These are phyloP conservation scores for Agarophyton chilense DNA, from an alignment of 23 red algal genomes.

Conservation along the genomic window DNA sequence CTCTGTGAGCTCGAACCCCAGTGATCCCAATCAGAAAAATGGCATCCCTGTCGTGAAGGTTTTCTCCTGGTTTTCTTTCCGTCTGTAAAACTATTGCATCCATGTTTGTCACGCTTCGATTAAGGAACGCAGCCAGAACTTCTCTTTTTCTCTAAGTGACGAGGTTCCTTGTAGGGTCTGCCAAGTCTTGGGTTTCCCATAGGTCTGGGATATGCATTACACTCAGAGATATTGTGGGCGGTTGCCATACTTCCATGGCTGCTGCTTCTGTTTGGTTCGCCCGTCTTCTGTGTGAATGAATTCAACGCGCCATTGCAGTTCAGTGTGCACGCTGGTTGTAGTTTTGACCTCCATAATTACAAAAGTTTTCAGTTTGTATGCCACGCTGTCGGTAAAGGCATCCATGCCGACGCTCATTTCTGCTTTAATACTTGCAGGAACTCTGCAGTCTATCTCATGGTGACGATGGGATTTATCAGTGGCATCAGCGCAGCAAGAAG, in stretches of 20 bases:
- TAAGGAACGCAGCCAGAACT: background rate
- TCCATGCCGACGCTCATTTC: background rate
- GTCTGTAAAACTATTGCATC: background rate
- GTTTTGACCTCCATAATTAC: background rate
- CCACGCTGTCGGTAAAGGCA: background rate
- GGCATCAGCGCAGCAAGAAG: no score
- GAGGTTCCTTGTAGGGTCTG: background rate
- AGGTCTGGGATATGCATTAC: background rate
- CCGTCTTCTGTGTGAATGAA: no score
- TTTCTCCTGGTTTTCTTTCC: background rate
- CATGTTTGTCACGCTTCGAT: background rate
- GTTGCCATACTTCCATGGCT: background rate
- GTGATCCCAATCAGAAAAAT: no score
- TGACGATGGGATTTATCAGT: no score
- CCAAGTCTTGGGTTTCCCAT: background rate
- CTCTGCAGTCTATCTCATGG: no score
- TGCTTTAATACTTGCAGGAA: no score
- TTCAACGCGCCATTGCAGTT: background rate
- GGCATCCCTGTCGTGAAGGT: no score
- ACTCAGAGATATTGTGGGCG: background rate
- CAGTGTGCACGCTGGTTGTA: background rate
- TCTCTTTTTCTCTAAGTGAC: background rate
- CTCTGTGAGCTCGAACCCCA: background rate
- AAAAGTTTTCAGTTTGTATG: background rate
- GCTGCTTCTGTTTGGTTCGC: background rate